These are phyloP conservation scores for Kandelia obovata DNA, from an alignment of 345 rosid genomes.

Conservation along the genomic window DNA sequence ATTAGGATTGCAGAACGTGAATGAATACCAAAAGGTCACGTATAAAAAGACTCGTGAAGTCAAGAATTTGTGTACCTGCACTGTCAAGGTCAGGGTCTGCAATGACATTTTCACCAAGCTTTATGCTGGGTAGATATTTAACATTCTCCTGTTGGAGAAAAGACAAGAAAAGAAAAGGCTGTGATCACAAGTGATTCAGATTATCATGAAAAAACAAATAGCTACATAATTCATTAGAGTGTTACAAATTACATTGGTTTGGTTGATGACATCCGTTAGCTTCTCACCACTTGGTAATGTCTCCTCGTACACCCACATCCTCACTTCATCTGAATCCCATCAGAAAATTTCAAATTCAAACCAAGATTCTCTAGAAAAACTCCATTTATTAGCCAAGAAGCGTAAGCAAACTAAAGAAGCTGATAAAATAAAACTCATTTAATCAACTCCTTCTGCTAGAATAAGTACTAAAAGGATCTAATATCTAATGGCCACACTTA, in stretches of 20 bases:
- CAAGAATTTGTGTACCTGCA: constrained; percentile 54
- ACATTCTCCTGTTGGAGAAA: constrained; percentile 63
- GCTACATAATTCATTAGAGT: not conserved
- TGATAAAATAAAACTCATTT: too few species aligned
- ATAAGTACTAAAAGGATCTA: too few species aligned
- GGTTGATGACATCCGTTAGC: constrained; percentile 82
- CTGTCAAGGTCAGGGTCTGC: constrained; percentile 88
- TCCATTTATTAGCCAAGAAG: constrained; percentile 2
- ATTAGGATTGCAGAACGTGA: not conserved
- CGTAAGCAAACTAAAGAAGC: not conserved
- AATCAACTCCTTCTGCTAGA: too few species aligned
- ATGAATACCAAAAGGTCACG: not conserved
- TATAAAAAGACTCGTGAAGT: not conserved
- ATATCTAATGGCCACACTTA: too few species aligned
- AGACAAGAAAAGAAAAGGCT: not conserved
- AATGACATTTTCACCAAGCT: constrained; percentile 77
- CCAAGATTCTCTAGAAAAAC: not conserved
- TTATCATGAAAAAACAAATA: not conserved
- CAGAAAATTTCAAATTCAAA: constrained; percentile 2
- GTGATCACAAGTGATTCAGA: not conserved
- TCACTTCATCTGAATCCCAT: constrained; percentile 78
- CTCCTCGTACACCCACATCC: constrained; percentile 99
- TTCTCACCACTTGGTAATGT: constrained; percentile 78
- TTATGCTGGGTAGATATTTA: constrained; percentile 85
- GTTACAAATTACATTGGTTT: constrained; percentile 56